Evolutionary conservation across 2,329 filamentous ascomycete species (phyloP), one percentile per base, ranked within the genome.

Genomic region (Bipolaris bicolor): DNA sequence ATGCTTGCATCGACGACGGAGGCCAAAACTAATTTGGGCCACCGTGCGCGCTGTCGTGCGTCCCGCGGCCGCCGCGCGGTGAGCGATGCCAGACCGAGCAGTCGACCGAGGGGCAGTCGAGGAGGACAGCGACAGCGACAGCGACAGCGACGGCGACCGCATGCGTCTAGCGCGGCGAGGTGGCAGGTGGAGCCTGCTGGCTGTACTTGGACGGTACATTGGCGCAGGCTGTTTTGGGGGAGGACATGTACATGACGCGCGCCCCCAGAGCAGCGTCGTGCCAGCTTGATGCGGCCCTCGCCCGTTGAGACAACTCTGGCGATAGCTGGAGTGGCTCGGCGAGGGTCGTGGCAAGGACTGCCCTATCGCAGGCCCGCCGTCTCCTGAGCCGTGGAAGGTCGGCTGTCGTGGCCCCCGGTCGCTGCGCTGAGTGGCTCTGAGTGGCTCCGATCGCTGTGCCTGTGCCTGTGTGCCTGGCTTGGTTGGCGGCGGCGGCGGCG

Each of bases 231-330:
- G 39, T 24, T 41, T 41, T 41, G 39, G 39, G 39, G 20, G 7
- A 6, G 6, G 5, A 47, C 26, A 29, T 29, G 51, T 53, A 54
- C 57, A 47, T 58, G 55, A 55, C 34, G 57, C 60, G 37, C 29
- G 48, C 43, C 10, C 26, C 7, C 5, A 7, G 20, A 29, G 26
- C 29, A 68, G 66, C 64, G 60, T 61, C 64, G 55, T 66, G 49
- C 56, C 49, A 56, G 52, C 46, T 71, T 70, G 55, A 73, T 75
- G 71, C 58, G 69, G 69, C 64, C 26, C 20, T 24, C 67, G 58
- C 51, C 59, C 52, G 44, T 61, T 66, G 62, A 64, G 67, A 67
- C 64, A 62, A 49, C 49, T 54, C 37, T 60, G 43, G 61, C 59
- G 59, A 55, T 63, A 59, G 22, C 34, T 37, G 24, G 34, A 29